A percentile compares a stretch with the other conserved stretches of the same genome.
Conservation (phyloP, 768 basidiomycete species). For the Boletus sensibilis region DNA sequence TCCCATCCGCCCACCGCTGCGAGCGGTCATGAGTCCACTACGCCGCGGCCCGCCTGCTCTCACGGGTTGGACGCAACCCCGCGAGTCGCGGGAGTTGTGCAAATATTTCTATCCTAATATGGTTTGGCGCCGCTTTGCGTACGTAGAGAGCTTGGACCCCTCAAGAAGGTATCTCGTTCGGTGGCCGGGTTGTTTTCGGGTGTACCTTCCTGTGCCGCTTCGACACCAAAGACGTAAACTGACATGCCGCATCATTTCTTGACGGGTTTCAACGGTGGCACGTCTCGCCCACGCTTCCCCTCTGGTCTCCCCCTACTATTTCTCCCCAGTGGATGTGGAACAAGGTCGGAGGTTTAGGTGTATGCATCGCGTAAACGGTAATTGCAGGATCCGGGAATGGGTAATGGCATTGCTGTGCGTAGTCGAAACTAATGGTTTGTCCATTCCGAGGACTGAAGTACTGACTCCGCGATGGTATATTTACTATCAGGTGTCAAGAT, state of each 20-base stretch:
- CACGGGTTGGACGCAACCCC: conserved; percentile 5
- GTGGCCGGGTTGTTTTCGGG: conserved; percentile 11
- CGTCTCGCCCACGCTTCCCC: conserved; percentile 15
- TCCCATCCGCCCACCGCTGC: conserved; percentile 4
- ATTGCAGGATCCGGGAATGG: conserved; percentile 11
- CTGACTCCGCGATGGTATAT: conserved; percentile 24
- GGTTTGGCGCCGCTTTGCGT: conserved; percentile 10
- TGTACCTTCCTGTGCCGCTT: conserved; percentile 10
- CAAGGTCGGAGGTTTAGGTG: background rate
- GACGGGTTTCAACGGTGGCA: conserved; percentile 8
- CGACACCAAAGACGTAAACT: conserved; percentile 26
- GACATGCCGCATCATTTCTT: conserved; percentile 24
- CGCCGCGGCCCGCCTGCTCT: conserved; percentile 1
- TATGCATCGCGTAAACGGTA: background rate
- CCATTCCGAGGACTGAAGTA: conserved; percentile 6
- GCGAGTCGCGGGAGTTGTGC: conserved; percentile 14
- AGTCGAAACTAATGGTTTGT: conserved; percentile 10
- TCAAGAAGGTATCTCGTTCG: conserved; percentile 5
- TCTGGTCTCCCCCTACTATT: background rate
- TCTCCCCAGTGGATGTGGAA: background rate
- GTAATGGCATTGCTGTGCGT: conserved; percentile 4
- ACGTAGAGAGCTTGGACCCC: conserved; percentile 6
- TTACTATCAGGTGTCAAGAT: conserved; percentile 11
- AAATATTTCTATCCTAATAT: conserved; percentile 8
- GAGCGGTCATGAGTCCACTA: conserved; percentile 3